phyloP scores from a whole-genome alignment of 2,329 filamentous ascomycete species.

The Lizonia empirigonia region DNA sequence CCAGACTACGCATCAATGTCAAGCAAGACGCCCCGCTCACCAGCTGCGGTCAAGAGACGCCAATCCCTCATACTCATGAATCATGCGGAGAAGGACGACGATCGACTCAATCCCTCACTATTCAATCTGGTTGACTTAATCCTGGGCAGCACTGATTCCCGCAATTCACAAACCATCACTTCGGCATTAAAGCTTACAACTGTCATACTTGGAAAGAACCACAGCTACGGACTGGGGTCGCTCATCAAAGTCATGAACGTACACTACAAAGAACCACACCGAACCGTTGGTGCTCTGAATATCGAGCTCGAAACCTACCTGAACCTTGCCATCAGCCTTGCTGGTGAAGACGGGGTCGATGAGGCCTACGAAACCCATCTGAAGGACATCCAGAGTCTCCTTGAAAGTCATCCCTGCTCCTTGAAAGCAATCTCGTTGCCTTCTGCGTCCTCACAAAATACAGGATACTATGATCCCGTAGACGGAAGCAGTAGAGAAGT shows the following conservation, averaged over 20 bases:
- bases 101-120: constrained; percentile 78
- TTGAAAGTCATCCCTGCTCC: constrained; percentile 77
- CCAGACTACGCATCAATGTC: constrained; percentile 60
- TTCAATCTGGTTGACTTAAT: constrained; percentile 95
- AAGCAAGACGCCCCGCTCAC: constrained; percentile 47
- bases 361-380: constrained; percentile 74
- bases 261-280: constrained; percentile 59
- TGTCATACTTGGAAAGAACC: constrained; percentile 83
- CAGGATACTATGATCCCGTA: constrained; percentile 52
- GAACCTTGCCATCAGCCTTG: constrained; percentile 69
- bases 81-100: constrained; percentile 75
- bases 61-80: constrained; percentile 88
- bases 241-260: constrained; percentile 71
- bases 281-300: constrained; percentile 75
- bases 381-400: constrained; percentile 69
- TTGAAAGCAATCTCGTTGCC: constrained; percentile 69
- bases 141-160: constrained; percentile 80
- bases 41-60: constrained; percentile 75
- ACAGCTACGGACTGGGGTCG: constrained; percentile 80
- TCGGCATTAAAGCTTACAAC: constrained; percentile 88
- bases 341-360: constrained; percentile 72
- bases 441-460: constrained; percentile 61
- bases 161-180: constrained; percentile 85
- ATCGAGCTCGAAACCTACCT: constrained; percentile 76
- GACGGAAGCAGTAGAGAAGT: constrained; percentile 63